Percentiles rank a stretch among this genome's conserved stretches.
Evolutionary conservation across 805 yeast genomes (phyloP).

Genomic region (Metschnikowia henanensis): DNA sequence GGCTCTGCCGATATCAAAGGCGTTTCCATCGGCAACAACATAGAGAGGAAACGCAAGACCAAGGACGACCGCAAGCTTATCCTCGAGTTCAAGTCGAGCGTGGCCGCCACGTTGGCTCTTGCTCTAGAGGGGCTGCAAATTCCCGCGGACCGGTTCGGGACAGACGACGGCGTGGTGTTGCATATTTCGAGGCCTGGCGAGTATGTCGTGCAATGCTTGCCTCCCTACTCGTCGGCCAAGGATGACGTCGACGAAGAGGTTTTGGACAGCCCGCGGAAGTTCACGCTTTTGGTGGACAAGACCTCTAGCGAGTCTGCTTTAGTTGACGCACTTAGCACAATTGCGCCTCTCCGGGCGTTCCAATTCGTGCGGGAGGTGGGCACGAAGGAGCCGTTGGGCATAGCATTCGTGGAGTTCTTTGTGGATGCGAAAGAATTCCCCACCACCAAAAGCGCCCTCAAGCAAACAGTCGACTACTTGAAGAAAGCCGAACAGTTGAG

Average conservation of each 20-base stretch:
- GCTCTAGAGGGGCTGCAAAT: slow-evolving; percentile 39
- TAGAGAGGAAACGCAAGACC: slow-evolving; percentile 32
- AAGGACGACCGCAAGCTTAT: slow-evolving; percentile 42
- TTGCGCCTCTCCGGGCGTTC: slow-evolving; percentile 42
- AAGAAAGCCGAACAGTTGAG: slow-evolving; percentile 16
- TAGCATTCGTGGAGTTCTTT: slow-evolving; percentile 53
- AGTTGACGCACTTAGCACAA: slow-evolving; percentile 38
- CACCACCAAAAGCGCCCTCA: slow-evolving; percentile 17
- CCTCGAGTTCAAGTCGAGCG: slow-evolving; percentile 50
- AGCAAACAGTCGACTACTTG: slow-evolving; percentile 10
- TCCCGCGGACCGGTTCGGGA: slow-evolving; percentile 26
- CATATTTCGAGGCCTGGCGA: slow-evolving; percentile 34
- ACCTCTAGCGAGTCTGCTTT: slow-evolving; percentile 45
- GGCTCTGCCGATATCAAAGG: slow-evolving; percentile 42
- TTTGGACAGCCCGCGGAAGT: slow-evolving; percentile 46
- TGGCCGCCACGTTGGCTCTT: slow-evolving; percentile 54
- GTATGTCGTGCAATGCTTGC: slow-evolving; percentile 31
- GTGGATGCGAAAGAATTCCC: slow-evolving; percentile 19
- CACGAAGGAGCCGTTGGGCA: slow-evolving; percentile 53
- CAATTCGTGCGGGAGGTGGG: slow-evolving; percentile 47
- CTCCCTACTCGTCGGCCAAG: slow-evolving; percentile 16
- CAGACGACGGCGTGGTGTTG: slow-evolving; percentile 6
- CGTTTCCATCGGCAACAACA: slow-evolving; percentile 33
- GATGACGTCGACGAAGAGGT: slow-evolving; percentile 29
- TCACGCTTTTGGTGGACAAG: slow-evolving; percentile 48